Evolutionary conservation across 2,329 filamentous ascomycete species (phyloP).

Genomic region (Aureobasidium mangrovei): DNA sequence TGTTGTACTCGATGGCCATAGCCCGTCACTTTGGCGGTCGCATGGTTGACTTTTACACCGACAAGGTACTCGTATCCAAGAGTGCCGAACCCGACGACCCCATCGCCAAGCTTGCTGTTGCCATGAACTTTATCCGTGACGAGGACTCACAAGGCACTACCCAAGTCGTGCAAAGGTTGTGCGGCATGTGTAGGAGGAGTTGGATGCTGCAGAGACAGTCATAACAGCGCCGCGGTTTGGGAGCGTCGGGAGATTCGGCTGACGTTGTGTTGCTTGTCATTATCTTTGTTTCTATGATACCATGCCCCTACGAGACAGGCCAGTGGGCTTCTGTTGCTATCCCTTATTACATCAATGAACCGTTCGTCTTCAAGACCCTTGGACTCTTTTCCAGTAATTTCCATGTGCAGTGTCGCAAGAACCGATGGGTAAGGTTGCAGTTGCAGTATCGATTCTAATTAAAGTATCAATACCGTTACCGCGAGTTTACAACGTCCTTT

Average conservation of each 20-base stretch:
- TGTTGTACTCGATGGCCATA: constrained; percentile 81
- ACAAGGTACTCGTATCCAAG: constrained; percentile 19
- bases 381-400: not conserved
- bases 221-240: too few relatives aligned
- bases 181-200: constrained; percentile 40
- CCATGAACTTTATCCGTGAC: constrained; percentile 39
- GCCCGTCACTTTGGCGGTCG: constrained; percentile 64
- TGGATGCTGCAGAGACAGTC: constrained; percentile 27
- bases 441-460: not conserved
- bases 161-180: constrained; percentile 41
- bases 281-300: constrained; percentile 11
- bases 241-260: not conserved
- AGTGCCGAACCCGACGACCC: constrained; percentile 31
- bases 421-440: too few relatives aligned
- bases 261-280: not conserved
- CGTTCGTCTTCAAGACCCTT: too few relatives aligned
- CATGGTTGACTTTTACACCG: constrained; percentile 33
- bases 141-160: constrained; percentile 38
- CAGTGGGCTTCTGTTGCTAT: constrained; percentile 3
- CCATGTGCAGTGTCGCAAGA: too few relatives aligned
- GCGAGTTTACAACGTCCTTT: not conserved
- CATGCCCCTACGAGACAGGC: constrained; percentile 8
- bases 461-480: not conserved
- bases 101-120: constrained; percentile 38
- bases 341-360: not conserved